Evolutionary conservation across 805 yeast species (phyloP), one percentile per base, ranked within the genome.

Genomic region (Cyberlindnera xishuangbannaensis): DNA sequence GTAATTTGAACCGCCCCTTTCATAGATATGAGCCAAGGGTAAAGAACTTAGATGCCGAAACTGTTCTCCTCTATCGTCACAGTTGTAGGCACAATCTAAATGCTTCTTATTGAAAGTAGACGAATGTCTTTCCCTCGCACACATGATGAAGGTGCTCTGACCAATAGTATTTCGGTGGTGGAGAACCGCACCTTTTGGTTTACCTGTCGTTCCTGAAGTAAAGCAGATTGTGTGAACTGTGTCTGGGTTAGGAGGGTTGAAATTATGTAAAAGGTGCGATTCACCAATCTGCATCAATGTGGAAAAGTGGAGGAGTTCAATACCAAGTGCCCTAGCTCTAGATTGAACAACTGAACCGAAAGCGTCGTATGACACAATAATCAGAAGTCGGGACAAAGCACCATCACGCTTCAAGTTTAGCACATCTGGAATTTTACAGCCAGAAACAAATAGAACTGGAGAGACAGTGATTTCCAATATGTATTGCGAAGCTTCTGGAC

Each of bases 191-290:
- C 82, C 82, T 51, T 76, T 76, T 25, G 82, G 82, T n/a, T 64
- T 49, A 5, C 80, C 79, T 4, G 80, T 71, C 3, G 82, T 76
- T 16, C 82, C 82, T 0, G 78, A 71, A 4, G 82, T 76, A 51
- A 75, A 75, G 25, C 73, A 69, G 29, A 76, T 66, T 17, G 80
- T 69, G 39, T 66, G 59, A 4, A 55, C 37, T 25, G 60, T 60
- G 5, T 64, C 59, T 1, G 69, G 66, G 2, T 43, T 49, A 5
- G 79, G 75, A 5, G 65, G 67, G 23, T 43, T 31, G 41, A 45
- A 39, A 4, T 61, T 46, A 6, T 39, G 25, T 7, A 44, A 42
- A 8, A n/a, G 12, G 20, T 37, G 34, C 6, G 32, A 23, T 2
- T 31, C 31, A 18, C 42, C 42, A 29, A 39, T 25, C 8, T 22